These are phyloP conservation scores for Plasmodium coatneyi DNA, from an alignment of 169 alveolate species.

Conservation along the genomic window DNA sequence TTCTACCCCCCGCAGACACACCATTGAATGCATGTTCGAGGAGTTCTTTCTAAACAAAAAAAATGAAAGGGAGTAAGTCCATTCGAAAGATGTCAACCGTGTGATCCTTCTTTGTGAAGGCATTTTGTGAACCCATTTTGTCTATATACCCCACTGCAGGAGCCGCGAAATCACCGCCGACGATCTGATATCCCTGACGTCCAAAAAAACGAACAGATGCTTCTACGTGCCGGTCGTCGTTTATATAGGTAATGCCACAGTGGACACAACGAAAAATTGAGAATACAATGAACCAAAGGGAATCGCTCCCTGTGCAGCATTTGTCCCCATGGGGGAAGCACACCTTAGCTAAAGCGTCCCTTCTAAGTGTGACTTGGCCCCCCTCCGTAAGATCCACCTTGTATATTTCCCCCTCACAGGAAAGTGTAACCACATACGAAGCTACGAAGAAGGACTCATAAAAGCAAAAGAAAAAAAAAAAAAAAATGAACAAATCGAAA, in stretches of 20 bases:
- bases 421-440: background rate
- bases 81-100: background rate
- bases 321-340: background rate
- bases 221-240: constrained; percentile 49
- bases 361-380: background rate
- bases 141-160: background rate
- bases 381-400: background rate
- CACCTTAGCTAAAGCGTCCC: background rate
- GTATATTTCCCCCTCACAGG: background rate
- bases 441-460: constrained; percentile 27
- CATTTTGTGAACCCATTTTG: background rate
- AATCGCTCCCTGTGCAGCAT: background rate
- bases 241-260: constrained; percentile 26
- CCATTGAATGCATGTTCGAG: constrained; percentile 62
- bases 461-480: background rate
- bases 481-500: constrained; percentile 3
- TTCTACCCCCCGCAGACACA: background rate
- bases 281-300: background rate
- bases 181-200: constrained; percentile 36
- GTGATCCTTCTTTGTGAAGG: background rate
- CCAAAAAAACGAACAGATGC: constrained; percentile 53
- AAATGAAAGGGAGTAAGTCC: constrained; percentile 13
- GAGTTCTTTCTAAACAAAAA: constrained; percentile 20
- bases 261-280: background rate
- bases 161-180: constrained; percentile 25